Percentiles rank a stretch among this genome's conserved stretches.
phyloP scores from a whole-genome alignment of 148 eudicot species.

The Camellia granthamiana region DNA sequence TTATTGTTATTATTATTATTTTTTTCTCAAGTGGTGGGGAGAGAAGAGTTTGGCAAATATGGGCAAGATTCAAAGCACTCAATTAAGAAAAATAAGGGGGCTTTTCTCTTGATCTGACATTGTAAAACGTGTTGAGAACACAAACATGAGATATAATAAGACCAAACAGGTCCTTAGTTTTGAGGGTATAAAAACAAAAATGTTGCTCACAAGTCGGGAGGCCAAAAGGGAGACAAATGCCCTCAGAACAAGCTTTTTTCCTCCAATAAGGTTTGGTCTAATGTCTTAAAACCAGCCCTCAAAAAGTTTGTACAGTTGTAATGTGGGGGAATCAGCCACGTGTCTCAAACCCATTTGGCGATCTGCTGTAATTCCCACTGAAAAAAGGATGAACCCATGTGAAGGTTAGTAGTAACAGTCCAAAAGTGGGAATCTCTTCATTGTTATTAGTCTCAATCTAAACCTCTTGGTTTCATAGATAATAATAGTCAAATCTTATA shows the following conservation, averaged over 20 bases:
- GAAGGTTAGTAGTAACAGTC: constrained; percentile 20
- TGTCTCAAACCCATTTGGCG: constrained; percentile 27
- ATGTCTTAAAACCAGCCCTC: not conserved
- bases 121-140: constrained; percentile 21
- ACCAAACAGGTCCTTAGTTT: constrained; percentile 2
- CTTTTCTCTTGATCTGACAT: constrained; percentile 21
- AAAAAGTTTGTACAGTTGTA: not conserved
- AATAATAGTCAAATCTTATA: constrained; percentile 13
- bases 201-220: constrained; percentile 36
- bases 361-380: constrained; percentile 6
- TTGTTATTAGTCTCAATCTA: not conserved
- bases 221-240: constrained; percentile 33
- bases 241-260: constrained; percentile 25
- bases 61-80: constrained; percentile 21
- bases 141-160: constrained; percentile 7
- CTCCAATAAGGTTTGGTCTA: constrained; percentile 22
- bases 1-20: too few relatives aligned
- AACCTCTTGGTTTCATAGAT: constrained; percentile 12
- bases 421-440: not conserved
- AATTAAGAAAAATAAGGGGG: constrained; percentile 14
- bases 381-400: constrained; percentile 30
- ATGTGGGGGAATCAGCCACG: constrained; percentile 26
- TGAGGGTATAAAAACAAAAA: constrained; percentile 24
- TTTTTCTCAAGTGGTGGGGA: not conserved
- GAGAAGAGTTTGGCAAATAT: constrained; percentile 10